Conservation (phyloP, 352 stramenopile genomes). For the Blastocystis hominis region DNA sequence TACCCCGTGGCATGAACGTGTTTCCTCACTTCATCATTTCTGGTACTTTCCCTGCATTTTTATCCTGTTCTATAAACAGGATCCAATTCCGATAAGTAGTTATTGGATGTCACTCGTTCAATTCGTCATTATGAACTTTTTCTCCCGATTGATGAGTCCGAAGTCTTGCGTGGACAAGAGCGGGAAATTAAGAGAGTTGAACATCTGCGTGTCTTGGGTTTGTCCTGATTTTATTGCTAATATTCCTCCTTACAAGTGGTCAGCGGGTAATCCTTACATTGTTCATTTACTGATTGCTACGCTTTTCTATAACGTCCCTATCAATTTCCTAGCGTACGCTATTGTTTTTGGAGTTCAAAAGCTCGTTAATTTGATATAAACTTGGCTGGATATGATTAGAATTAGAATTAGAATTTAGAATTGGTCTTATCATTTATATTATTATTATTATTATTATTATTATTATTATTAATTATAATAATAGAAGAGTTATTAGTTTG, state of each 20-base stretch:
- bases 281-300: constrained; percentile 28
- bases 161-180: not conserved
- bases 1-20: not conserved
- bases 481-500: not conserved
- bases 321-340: constrained; percentile 37
- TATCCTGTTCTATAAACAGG: constrained; percentile 15
- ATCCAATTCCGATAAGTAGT: not conserved
- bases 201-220: constrained; percentile 24
- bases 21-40: constrained; percentile 45
- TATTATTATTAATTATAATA: not conserved
- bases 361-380: not conserved
- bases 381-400: not conserved
- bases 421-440: too few relatives aligned
- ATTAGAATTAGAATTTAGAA: too few relatives aligned
- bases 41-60: constrained; percentile 54
- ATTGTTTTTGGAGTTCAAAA: not conserved
- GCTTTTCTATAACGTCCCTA: constrained; percentile 44
- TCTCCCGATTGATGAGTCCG: constrained; percentile 10
- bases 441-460: too few relatives aligned
- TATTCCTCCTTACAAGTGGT: constrained; percentile 51
- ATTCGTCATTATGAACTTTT: constrained; percentile 12
- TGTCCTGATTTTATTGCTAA: constrained; percentile 16
- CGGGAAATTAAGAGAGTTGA: not conserved
- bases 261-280: not conserved
- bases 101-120: constrained; percentile 48